Evolutionary conservation across 768 basidiomycete species (phyloP).

Genomic region (Mycena polygramma): DNA sequence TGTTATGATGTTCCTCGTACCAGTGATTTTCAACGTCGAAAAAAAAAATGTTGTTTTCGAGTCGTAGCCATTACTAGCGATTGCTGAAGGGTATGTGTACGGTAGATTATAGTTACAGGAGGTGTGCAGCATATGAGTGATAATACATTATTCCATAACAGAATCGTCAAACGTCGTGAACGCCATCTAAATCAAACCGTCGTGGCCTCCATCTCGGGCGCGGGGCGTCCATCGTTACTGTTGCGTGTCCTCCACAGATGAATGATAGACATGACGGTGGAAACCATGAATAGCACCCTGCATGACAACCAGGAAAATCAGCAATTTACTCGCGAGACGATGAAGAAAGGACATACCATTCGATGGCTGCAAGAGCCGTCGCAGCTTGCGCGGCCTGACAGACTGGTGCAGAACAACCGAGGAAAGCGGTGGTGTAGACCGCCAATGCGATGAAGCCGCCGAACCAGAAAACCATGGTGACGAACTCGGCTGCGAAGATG

Average conservation of each 20-base stretch:
- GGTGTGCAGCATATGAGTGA: conserved; percentile 14
- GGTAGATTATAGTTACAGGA: conserved; percentile 24
- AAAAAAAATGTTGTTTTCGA: too few species aligned
- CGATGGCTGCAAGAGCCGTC: conserved; percentile 26
- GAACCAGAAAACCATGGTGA: conserved; percentile 30
- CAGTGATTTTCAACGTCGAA: too few species aligned
- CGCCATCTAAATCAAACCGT: conserved; percentile 23
- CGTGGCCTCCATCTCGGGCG: conserved; percentile 26
- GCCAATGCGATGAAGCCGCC: conserved; percentile 29
- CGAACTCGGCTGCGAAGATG: conserved; percentile 27
- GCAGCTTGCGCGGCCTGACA: conserved; percentile 27
- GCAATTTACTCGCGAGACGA: conserved; percentile 10
- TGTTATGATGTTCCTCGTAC: too few species aligned
- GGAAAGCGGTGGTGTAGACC: conserved; percentile 24
- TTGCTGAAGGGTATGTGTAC: conserved; percentile 11
- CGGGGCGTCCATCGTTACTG: conserved; percentile 23
- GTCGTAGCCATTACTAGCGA: too few species aligned
- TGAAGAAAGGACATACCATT: conserved; percentile 23
- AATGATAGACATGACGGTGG: conserved; percentile 20
- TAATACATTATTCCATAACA: conserved; percentile 13
- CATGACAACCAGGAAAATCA: conserved; percentile 13
- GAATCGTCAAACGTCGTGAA: conserved; percentile 16
- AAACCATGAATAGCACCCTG: conserved; percentile 24
- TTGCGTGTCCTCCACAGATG: conserved; percentile 24
- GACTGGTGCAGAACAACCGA: conserved; percentile 24